Conservation (phyloP, 2,329 filamentous ascomycete genomes). For the Calonectria montana region DNA sequence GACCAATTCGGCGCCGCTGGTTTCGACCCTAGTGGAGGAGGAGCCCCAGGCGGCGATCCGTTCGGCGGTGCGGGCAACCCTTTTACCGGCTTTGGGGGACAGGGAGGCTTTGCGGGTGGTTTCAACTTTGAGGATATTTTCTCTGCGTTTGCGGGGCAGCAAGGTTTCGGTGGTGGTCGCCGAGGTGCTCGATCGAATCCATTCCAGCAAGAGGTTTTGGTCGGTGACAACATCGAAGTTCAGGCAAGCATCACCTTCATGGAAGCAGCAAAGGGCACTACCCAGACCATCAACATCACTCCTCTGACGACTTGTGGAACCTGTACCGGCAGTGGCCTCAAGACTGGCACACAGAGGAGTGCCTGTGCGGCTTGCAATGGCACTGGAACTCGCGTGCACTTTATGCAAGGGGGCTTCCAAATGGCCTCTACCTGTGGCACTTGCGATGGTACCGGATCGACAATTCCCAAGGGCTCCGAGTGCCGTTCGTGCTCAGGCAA, state of each 20-base stretch:
- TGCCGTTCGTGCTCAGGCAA: slow-evolving; percentile 84
- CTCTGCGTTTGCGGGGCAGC: slow-evolving; percentile 78
- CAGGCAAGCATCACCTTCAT: slow-evolving; percentile 94
- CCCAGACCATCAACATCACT: slow-evolving; percentile 87
- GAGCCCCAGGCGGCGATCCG: slow-evolving; percentile 67
- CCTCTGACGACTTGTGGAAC: slow-evolving; percentile 85
- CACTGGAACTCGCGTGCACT: slow-evolving; percentile 86
- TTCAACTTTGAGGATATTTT: slow-evolving; percentile 99
- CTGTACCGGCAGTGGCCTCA: slow-evolving; percentile 86
- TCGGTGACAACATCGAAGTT: slow-evolving; percentile 97
- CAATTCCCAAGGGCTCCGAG: slow-evolving; percentile 82
- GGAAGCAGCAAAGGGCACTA: slow-evolving; percentile 92
- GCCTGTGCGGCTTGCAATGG: slow-evolving; percentile 86
- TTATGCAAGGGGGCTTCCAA: slow-evolving; percentile 94
- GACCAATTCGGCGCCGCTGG: slow-evolving; percentile 91
- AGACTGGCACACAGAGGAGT: slow-evolving; percentile 78
- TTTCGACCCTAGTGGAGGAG: slow-evolving; percentile 78
- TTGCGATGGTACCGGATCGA: slow-evolving; percentile 83
- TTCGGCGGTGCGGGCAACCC: slow-evolving; percentile 74
- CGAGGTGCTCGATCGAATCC: slow-evolving; percentile 68
- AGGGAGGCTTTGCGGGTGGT: slow-evolving; percentile 80
- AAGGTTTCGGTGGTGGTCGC: slow-evolving; percentile 65
- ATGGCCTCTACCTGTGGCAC: slow-evolving; percentile 89
- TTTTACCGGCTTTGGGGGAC: slow-evolving; percentile 66
- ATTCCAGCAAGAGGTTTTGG: slow-evolving; percentile 82